These are phyloP conservation scores for Isoetes engelmannii DNA, from an alignment of 83 land plant genomes.

Conservation along the genomic window DNA sequence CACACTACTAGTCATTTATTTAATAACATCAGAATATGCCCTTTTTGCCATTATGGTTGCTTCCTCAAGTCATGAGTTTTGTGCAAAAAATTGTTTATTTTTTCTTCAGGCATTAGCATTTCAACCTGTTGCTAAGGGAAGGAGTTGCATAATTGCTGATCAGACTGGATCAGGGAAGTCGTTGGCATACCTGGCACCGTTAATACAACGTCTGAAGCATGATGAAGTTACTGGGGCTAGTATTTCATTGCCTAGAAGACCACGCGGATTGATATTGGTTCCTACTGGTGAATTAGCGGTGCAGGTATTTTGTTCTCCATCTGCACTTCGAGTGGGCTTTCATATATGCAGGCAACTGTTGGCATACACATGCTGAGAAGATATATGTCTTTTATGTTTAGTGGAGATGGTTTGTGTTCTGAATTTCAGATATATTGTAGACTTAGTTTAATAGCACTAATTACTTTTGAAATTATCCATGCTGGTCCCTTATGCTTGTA, in stretches of 20 bases:
- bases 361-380: background rate
- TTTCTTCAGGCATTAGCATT: conserved; percentile 73
- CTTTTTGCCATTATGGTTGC: no score
- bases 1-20: background rate
- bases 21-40: background rate
- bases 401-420: no score
- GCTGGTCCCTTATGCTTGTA: no score
- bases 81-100: background rate
- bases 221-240: conserved; percentile 64
- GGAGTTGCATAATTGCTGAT: conserved; percentile 85
- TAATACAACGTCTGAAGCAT: conserved; percentile 62
- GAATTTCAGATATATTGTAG: background rate
- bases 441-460: no score
- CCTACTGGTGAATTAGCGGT: conserved; percentile 95
- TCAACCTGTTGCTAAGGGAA: conserved; percentile 49
- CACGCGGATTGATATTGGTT: conserved; percentile 65
- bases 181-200: conserved; percentile 79
- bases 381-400: background rate
- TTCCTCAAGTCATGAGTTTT: no score
- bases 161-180: conserved; percentile 99
- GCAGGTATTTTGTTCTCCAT: conserved; percentile 45
- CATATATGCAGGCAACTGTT: background rate
- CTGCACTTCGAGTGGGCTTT: background rate
- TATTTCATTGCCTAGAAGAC: conserved; percentile 52
- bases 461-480: no score